These are phyloP conservation scores for Aureococcus anophagefferens DNA, from an alignment of 108 stramenopile genomes.

Conservation along the genomic window DNA sequence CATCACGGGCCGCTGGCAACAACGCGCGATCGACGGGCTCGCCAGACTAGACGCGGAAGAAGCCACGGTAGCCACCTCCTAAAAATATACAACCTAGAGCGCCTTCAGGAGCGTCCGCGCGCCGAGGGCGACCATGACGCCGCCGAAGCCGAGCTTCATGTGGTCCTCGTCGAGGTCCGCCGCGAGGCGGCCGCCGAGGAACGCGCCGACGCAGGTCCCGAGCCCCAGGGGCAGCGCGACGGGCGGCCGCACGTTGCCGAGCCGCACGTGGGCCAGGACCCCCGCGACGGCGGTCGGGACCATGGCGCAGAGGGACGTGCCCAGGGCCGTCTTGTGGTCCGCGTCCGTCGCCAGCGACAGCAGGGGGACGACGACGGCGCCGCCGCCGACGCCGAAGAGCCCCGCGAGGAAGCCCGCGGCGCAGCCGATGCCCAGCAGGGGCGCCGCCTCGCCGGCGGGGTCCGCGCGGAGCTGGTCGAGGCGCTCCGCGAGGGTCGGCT, in stretches of 20 bases:
- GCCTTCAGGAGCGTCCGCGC: constrained; percentile 34
- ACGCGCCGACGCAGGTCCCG: constrained; percentile 70
- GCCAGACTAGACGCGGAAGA: no score
- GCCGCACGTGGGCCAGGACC: constrained; percentile 54
- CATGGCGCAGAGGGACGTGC: constrained; percentile 75
- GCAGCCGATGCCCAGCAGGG: constrained; percentile 43
- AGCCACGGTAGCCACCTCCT: no score
- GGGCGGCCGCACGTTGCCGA: constrained; percentile 50
- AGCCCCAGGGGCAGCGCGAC: constrained; percentile 63
- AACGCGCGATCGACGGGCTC: no score
- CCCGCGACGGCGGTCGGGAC: constrained; percentile 62
- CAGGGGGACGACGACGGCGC: constrained; percentile 73
- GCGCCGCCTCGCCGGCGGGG: constrained; percentile 18
- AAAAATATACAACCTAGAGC: no score
- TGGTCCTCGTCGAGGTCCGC: constrained; percentile 50
- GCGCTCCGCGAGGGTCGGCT: neutral
- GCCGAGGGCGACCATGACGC: constrained; percentile 58
- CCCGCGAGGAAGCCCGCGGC: constrained; percentile 63
- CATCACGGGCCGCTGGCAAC: no score
- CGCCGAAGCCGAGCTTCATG: constrained; percentile 59
- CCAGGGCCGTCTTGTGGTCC: constrained; percentile 72
- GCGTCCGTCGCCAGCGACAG: constrained; percentile 61
- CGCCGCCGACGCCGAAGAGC: constrained; percentile 84
- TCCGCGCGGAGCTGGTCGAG: constrained; percentile 3
- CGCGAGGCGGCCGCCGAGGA: constrained; percentile 54